Base-by-base conservation (phyloP, 768 basidiomycete genomes). In the Psilocybe azurescens region DNA sequence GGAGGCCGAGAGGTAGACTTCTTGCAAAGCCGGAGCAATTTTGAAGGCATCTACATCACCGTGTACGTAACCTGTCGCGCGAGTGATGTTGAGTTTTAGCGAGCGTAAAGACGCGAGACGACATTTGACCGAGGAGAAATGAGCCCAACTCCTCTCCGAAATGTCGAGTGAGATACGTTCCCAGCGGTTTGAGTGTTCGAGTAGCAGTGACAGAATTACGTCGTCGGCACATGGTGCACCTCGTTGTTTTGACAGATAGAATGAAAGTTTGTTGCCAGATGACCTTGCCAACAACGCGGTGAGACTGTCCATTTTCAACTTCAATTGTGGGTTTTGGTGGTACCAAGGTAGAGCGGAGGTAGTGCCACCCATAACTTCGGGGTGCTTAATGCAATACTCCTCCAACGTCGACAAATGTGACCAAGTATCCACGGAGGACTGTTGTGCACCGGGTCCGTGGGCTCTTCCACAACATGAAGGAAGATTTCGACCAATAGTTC, bases 401-500 rank as follows among this genome's bases (percentile, higher is more conserved):
- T 47, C 65, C 65, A 62, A 3, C 48, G 53, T 51, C 53, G 58
- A 39, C 60, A 65, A 20, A 65, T 51, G 18, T 65, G 65, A 38
- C 48, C 47, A 28, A 65, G 61, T 13, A 38, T 30, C 58, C 60
- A 65, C 7, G 64, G 65, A 13, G 58, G 61, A 20, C 18, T 14
- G 20, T 61, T 58, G n/a, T 55, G 13, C 24, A 28, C 41, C 29
- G 52, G 46, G 38, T 61, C 52, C 9, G 28, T 39, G 7, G 9
- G 30, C 6, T 58, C 39, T 18, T 38, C 32, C 1, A n/a, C 5
- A 32, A 44, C n/a, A n/a, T 55, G 38, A 11, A 59, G 59, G 28
- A 68, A 63, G 39, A 68, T 68, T 30, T 68, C 64, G 5, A 58
- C 53, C 16, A 68, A 51, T 38, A 68, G 48, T 30, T 68, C 67